Base-by-base conservation (phyloP, 2,329 filamentous ascomycete genomes). In the Cordyceps farinosa region DNA sequence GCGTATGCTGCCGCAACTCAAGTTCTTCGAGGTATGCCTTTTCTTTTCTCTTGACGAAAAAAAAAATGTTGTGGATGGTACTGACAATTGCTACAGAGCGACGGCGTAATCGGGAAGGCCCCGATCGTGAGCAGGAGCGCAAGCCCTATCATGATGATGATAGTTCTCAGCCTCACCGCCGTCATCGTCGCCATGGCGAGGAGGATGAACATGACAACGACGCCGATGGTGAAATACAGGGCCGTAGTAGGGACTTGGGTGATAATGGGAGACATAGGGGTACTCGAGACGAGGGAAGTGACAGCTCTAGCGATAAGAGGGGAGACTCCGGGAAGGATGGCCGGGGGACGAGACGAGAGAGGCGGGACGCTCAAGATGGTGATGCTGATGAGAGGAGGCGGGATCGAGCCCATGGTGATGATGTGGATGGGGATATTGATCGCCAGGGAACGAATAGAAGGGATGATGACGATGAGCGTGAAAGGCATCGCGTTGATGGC, bases 1-100 rank as follows among this genome's bases (percentile, higher is more conserved):
- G 88, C 87, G 40, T 92, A 96, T 72, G 92, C 92, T 13, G 84
- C 88, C 66, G 89, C 89, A 55, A 97, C 94, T 10, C 87, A 88
- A 67, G 86, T 91, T 71, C 85, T 97, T 65, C 85, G 92, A 85
- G 90, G 90, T 91, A 80, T 71, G 83, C 74, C 30, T 36, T 9
- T 1, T 10, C 51, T 32, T 11, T 27, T 61, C 63, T 63, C 65
- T 63, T 65, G 45, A 50, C 42, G 22, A 22, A 22, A 22, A 22
- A 22, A 22, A 22, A 22, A 22, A 48, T 45, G 42, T 61, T 40
- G 40, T 11, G 8, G 10, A 15, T 40, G 10, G 22, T 22, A 22
- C 55, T 48, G 15, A 42, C 44, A 34, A 51, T 34, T 32, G 36
- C 15, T 45, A 13, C 10, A 64, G 62, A 64, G 42, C 47, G 62